A percentile compares a stretch with the other conserved stretches of the same genome.
Conservation (phyloP, 2,329 filamentous ascomycete species). For the Aspergillus alliaceus region DNA sequence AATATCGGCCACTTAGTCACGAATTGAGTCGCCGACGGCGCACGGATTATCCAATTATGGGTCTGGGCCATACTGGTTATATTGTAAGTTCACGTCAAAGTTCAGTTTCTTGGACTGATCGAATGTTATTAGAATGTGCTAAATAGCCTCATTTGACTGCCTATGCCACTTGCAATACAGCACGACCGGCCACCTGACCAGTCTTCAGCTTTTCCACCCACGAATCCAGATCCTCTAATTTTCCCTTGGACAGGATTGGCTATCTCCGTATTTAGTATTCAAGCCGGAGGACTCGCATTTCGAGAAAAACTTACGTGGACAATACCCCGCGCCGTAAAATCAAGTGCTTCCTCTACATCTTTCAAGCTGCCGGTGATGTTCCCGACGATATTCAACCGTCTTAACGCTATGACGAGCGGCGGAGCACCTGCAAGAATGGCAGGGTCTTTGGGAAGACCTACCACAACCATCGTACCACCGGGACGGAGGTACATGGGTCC, state of each 20-base stretch:
- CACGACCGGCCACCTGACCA: conserved; percentile 8
- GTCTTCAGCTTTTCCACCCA: conserved; percentile 10
- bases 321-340: conserved; percentile 76
- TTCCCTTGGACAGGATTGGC: conserved; percentile 8
- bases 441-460: conserved; percentile 80
- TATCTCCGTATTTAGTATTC: neutral
- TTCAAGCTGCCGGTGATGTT: conserved; percentile 89
- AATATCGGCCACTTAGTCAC: neutral
- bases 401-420: conserved; percentile 82
- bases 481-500: conserved; percentile 82
- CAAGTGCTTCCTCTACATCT: conserved; percentile 82
- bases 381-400: conserved; percentile 88
- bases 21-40: neutral
- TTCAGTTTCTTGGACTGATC: no score
- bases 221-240: conserved; percentile 8
- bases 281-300: neutral
- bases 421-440: conserved; percentile 67
- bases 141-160: neutral
- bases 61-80: no score
- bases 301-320: conserved; percentile 2
- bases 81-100: no score
- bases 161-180: conserved; percentile 1
- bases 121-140: neutral
- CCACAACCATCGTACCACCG: conserved; percentile 78
- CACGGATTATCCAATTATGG: no score